Percentiles rank a stretch among this genome's conserved stretches.
Evolutionary conservation across 2,329 filamentous ascomycete genomes (phyloP).

Genomic region (Aspergillus oerlinghausenensis): DNA sequence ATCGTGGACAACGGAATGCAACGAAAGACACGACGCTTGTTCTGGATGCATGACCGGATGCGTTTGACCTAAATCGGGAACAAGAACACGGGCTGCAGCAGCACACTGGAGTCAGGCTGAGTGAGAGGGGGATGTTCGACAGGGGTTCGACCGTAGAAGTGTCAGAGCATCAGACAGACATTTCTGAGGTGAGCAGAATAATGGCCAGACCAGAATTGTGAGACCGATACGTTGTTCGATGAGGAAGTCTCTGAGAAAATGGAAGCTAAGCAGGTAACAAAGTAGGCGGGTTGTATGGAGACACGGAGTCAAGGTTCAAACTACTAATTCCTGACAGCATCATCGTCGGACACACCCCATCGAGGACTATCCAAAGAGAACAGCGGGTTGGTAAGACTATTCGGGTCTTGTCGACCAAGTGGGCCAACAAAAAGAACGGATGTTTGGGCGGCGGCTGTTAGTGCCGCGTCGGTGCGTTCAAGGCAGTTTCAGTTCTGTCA

Average conservation of each 20-base stretch:
- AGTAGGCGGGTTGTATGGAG: neutral
- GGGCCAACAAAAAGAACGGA: neutral
- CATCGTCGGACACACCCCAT: neutral
- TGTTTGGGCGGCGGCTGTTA: neutral
- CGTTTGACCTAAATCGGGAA: neutral
- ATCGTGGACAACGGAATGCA: neutral
- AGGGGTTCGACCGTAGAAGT: neutral
- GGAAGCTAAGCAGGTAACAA: neutral
- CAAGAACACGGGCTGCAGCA: neutral
- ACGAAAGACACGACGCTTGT: neutral
- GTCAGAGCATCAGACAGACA: neutral
- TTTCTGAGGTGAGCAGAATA: neutral
- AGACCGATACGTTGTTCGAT: neutral
- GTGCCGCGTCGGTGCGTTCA: neutral
- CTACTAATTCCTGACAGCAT: neutral
- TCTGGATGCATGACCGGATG: neutral
- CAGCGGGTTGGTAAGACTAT: neutral
- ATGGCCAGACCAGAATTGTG: neutral
- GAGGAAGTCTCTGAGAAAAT: neutral
- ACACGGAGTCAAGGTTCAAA: neutral
- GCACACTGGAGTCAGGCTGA: neutral
- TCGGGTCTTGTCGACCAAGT: neutral
- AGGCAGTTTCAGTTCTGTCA: neutral
- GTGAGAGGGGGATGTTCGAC: neutral
- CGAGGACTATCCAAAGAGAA: neutral